Evolutionary conservation across 139 green algal genomes (phyloP).

Genomic region (Chlorella sorokiniana): DNA sequence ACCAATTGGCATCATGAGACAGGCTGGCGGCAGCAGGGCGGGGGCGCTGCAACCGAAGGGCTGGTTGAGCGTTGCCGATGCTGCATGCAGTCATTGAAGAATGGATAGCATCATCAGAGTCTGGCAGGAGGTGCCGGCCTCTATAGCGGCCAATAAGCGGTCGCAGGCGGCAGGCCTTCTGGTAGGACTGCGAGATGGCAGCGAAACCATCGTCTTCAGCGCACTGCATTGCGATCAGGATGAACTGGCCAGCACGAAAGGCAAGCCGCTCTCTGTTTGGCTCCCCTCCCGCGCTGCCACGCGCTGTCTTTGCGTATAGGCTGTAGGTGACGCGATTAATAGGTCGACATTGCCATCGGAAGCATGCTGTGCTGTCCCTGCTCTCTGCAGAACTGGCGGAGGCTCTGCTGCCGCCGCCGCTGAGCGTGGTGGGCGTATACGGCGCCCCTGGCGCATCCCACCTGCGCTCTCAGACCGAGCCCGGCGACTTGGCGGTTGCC

Average conservation of each 20-base stretch:
- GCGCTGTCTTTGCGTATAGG: no score
- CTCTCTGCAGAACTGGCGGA: not conserved
- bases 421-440: constrained; percentile 12
- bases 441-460: not conserved
- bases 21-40: no score
- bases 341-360: not conserved
- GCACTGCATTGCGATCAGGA: constrained; percentile 14
- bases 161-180: not conserved
- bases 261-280: not conserved
- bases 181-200: constrained; percentile 7
- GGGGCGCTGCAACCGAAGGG: no score
- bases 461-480: not conserved
- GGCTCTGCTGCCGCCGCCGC: constrained; percentile 11
- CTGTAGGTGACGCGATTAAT: not conserved
- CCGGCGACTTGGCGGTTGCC: not conserved
- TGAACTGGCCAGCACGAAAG: constrained; percentile 5
- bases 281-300: not conserved
- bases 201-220: not conserved
- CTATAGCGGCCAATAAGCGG: not conserved
- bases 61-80: no score
- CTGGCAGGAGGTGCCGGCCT: not conserved
- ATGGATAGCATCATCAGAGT: not conserved
- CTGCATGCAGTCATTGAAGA: not conserved
- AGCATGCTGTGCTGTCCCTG: not conserved
- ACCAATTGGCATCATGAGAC: no score